phyloP scores from a whole-genome alignment of 2,329 filamentous ascomycete genomes.

The Colletotrichum chlorophyti region DNA sequence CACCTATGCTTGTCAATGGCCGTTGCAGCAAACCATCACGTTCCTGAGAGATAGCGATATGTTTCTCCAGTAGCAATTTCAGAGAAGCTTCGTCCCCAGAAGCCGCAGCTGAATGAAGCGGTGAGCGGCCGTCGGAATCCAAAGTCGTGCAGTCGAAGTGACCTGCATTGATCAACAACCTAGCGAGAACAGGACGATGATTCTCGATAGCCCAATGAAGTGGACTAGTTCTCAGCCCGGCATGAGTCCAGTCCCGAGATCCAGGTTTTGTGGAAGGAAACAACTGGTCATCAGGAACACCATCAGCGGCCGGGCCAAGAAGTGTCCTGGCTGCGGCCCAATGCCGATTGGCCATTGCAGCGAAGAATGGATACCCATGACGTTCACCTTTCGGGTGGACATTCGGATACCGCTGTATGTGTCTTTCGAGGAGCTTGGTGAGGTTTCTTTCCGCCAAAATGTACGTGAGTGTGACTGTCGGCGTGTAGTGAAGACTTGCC shows the following conservation, averaged over 20 bases:
- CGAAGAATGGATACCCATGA: constrained; percentile 42
- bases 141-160: too few relatives aligned
- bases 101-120: too few relatives aligned
- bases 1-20: too few relatives aligned
- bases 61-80: too few relatives aligned
- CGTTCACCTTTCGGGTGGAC: constrained; percentile 37
- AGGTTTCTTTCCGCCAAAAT: constrained; percentile 39
- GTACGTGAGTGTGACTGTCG: constrained; percentile 38
- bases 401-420: constrained; percentile 27
- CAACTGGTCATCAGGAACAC: neutral
- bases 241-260: too few relatives aligned
- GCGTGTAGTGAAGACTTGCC: constrained; percentile 34
- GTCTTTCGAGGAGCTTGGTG: constrained; percentile 37
- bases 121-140: too few relatives aligned
- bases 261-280: too few relatives aligned
- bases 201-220: neutral
- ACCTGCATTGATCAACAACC: too few relatives aligned
- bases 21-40: too few relatives aligned
- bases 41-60: too few relatives aligned
- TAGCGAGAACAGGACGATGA: too few relatives aligned
- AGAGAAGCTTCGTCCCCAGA: too few relatives aligned
- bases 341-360: constrained; percentile 39
- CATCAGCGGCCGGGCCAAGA: neutral
- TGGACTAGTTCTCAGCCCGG: neutral
- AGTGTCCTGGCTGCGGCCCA: neutral